Percentiles rank a stretch among this genome's conserved stretches.
Conservation (phyloP, 2,329 filamentous ascomycete genomes). For the Exophiala xenobiotica region DNA sequence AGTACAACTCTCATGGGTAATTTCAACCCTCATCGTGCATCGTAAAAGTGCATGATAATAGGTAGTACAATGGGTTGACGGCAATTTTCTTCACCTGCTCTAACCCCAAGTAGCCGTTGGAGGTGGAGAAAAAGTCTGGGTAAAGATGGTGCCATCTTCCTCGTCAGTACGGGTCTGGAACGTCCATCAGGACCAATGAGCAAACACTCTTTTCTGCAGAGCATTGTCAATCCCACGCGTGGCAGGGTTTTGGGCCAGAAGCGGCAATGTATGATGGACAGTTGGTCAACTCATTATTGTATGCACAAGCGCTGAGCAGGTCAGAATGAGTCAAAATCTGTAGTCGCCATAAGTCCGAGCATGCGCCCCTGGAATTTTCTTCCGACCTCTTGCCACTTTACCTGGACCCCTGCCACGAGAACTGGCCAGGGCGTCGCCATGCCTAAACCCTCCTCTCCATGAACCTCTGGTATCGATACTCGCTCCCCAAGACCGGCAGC, state of each 20-base stretch:
- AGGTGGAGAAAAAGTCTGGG: neutral
- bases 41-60: too few species aligned
- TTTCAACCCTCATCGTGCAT: too few species aligned
- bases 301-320: neutral
- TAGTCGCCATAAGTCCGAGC: constrained; percentile 29
- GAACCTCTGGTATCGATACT: constrained; percentile 46
- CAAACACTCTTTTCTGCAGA: too few species aligned
- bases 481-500: constrained; percentile 71
- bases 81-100: neutral
- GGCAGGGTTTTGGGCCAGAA: too few species aligned
- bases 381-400: constrained; percentile 69
- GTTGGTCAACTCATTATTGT: too few species aligned
- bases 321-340: constrained; percentile 25
- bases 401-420: constrained; percentile 78
- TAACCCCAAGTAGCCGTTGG: neutral
- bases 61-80: neutral
- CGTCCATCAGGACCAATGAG: too few species aligned
- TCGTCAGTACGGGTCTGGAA: neutral
- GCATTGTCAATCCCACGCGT: too few species aligned
- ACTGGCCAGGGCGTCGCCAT: constrained; percentile 45
- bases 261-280: too few species aligned
- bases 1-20: neutral
- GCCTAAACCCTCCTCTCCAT: constrained; percentile 60
- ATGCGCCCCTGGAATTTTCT: constrained; percentile 31
- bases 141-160: neutral